Evolutionary conservation across 108 stramenopile species (phyloP).

Genomic region (Cyclostephanos tholiformis): DNA sequence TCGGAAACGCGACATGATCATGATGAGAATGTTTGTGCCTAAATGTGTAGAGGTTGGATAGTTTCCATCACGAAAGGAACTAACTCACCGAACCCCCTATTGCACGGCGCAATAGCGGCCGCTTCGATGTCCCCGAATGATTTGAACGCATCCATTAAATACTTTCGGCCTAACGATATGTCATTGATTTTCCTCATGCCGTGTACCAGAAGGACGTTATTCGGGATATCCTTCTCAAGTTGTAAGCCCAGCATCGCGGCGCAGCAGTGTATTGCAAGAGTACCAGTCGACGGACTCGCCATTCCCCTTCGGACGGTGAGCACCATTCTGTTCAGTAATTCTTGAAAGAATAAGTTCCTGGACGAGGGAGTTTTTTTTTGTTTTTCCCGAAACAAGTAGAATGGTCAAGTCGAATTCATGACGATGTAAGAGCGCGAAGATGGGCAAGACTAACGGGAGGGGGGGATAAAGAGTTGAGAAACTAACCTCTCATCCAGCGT

Average conservation of each 20-base stretch:
- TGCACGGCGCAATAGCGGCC: constrained; percentile 72
- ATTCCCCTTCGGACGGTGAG: constrained; percentile 63
- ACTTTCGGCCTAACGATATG: constrained; percentile 36
- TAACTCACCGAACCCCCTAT: constrained; percentile 67
- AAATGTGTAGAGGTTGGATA: too few species aligned
- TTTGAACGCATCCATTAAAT: constrained; percentile 60
- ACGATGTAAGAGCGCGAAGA: background rate
- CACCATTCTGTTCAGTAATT: constrained; percentile 75
- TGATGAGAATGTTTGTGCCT: background rate
- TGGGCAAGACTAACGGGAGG: background rate
- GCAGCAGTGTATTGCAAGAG: constrained; percentile 77
- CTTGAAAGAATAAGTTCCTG: constrained; percentile 72
- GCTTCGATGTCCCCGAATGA: constrained; percentile 78
- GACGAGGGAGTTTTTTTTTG: background rate
- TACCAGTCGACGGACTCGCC: constrained; percentile 65
- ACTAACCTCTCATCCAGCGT: constrained; percentile 60
- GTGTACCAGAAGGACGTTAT: constrained; percentile 64
- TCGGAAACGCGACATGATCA: background rate
- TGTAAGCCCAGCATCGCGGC: constrained; percentile 75
- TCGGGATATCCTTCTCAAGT: constrained; percentile 65
- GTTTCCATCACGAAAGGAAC: background rate
- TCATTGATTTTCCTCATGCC: constrained; percentile 74
- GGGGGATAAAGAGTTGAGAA: background rate
- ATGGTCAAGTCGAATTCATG: background rate
- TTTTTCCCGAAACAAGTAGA: background rate